Base-by-base conservation (phyloP, 2,329 filamentous ascomycete species). In the Elsinoe arachidis region DNA sequence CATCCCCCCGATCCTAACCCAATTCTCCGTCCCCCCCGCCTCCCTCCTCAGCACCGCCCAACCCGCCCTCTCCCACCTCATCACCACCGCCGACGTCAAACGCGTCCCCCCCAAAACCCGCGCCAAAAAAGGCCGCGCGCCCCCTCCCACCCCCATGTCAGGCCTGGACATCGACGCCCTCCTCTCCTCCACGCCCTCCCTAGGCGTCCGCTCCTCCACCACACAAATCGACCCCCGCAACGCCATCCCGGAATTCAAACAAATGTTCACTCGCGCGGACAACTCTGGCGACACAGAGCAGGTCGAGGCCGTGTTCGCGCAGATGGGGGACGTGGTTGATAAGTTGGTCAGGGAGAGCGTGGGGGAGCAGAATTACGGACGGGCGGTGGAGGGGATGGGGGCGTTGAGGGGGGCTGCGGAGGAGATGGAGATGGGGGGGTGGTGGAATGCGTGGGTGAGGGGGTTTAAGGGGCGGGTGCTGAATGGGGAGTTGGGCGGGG, bases 91-190 rank as follows among this genome's bases (percentile, higher is more conserved):
- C 17, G 84, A 90, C 60, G 84, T 99, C 60, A 96, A 96, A 75
- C 90, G 90, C 76, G 67, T 69, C 6, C 68, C 68, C 1, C 65
- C 66, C 11, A 68, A 68, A 61, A 68, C 68, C 26, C 51, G 21
- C 26, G n/a, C 39, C 15, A 90, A 69, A 80, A 80, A 39, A 90
- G 89, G 70, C 85, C 87, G 35, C 85, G 84, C 15, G 66, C 67
- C 60, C 86, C 86, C 66, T 76, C 78, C 37, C 78, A 79, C 44
- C 81, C 41, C 41, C 17, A 46, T 46, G 41, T 97, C 92, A 0
- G 91, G 91, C 17, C 84, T 99, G 39, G 88, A 97, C 65, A 80
- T 97, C 38, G 87, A 91, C 59, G 84, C 83, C 3, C 81, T 97
- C 2, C 82, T 97, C n/a, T 80, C 80, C 46, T 46, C 65, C 64